Conservation (phyloP, 768 basidiomycete genomes). For the Lyophyllum semitale region DNA sequence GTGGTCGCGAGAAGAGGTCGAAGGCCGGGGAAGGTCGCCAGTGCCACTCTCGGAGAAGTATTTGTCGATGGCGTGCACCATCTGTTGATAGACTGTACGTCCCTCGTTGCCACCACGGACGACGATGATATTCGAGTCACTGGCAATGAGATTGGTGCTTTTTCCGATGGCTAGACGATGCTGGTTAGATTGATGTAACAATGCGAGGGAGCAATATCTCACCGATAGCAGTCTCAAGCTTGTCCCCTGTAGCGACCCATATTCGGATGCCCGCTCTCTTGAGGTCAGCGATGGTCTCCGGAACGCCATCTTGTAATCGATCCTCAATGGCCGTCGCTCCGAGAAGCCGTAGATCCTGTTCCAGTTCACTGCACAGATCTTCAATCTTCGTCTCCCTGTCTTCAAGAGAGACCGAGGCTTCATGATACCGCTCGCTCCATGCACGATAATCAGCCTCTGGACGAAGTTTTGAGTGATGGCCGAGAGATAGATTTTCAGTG, state of each 20-base stretch:
- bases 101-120: slow-evolving; percentile 73
- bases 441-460: slow-evolving; percentile 73
- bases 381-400: slow-evolving; percentile 82
- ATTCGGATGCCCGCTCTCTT: slow-evolving; percentile 96
- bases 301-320: slow-evolving; percentile 94
- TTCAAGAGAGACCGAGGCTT: slow-evolving; percentile 77
- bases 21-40: slow-evolving; percentile 26
- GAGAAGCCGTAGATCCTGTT: slow-evolving; percentile 76
- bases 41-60: slow-evolving; percentile 82
- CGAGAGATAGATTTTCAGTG: not conserved
- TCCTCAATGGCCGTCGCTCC: slow-evolving; percentile 99
- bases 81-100: slow-evolving; percentile 77
- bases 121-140: slow-evolving; percentile 92
- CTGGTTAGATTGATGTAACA: not conserved
- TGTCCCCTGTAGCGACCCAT: slow-evolving; percentile 99
- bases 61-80: slow-evolving; percentile 75
- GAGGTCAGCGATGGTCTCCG: slow-evolving; percentile 93
- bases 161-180: slow-evolving; percentile 80
- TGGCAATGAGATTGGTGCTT: slow-evolving; percentile 90
- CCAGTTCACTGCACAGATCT: slow-evolving; percentile 76
- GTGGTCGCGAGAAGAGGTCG: slow-evolving; percentile 18
- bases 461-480: slow-evolving; percentile 1
- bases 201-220: slow-evolving; percentile 14
- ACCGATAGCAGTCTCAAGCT: slow-evolving; percentile 98
- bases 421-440: slow-evolving; percentile 82